Conservation (phyloP, 2,329 filamentous ascomycete species). For the Colletotrichum sp. region DNA sequence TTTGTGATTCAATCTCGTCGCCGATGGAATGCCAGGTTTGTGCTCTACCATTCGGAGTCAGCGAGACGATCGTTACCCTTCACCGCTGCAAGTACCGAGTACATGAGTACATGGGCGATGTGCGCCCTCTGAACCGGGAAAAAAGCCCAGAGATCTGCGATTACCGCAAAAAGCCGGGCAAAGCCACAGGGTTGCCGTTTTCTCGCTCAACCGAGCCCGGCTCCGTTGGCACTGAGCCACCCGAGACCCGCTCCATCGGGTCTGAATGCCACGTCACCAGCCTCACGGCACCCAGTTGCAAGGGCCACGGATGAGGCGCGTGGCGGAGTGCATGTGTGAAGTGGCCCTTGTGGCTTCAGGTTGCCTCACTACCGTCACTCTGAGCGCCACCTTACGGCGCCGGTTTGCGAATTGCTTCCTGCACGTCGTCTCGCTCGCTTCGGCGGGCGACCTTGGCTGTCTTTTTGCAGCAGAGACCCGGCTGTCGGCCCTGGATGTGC, state of each 20-base stretch:
- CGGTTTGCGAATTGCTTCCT: constrained; percentile 6
- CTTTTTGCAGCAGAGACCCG: background rate
- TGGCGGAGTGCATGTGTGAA: constrained; percentile 22
- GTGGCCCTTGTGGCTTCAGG: constrained; percentile 6
- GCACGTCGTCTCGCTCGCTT: constrained; percentile 7
- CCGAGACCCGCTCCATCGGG: constrained; percentile 4
- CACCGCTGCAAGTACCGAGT: constrained; percentile 18
- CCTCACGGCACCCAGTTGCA: constrained; percentile 11
- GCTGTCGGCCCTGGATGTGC: background rate
- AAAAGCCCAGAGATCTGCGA: constrained; percentile 17
- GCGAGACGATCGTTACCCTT: constrained; percentile 15
- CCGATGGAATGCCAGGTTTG: background rate
- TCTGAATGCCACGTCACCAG: constrained; percentile 24
- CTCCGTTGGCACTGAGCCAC: constrained; percentile 10
- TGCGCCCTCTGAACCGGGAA: background rate
- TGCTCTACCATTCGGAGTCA: constrained; percentile 7
- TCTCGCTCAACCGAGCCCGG: background rate
- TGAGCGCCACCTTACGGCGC: constrained; percentile 10
- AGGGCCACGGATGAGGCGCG: constrained; percentile 18
- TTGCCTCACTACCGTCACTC: constrained; percentile 13
- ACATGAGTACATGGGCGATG: background rate
- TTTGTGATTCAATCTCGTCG: background rate
- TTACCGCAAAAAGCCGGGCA: background rate
- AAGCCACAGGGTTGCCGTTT: constrained; percentile 8
- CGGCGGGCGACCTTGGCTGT: background rate